Conservation (phyloP, 1,284 basidiomycete species). For the Cryptococcus maquisensis region DNA sequence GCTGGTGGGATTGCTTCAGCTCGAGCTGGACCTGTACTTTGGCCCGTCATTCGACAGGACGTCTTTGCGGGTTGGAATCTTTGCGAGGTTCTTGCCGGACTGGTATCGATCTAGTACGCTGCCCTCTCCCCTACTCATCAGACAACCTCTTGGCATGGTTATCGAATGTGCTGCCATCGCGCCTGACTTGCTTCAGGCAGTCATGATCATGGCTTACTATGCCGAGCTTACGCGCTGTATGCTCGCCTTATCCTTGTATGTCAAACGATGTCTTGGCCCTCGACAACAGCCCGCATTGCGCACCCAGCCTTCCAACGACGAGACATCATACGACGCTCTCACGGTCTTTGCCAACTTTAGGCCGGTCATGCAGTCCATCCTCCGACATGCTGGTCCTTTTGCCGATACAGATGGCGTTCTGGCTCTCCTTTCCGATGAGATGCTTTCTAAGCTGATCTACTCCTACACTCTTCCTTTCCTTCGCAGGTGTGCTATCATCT, state of each 20-base stretch:
- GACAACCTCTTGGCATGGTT: slow-evolving; percentile 81
- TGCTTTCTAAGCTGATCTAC: slow-evolving; percentile 78
- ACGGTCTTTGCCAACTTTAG: slow-evolving; percentile 34
- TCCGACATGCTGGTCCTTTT: slow-evolving; percentile 41
- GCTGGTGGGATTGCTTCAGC: slow-evolving; percentile 60
- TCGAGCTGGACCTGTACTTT: slow-evolving; percentile 46
- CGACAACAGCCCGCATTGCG: slow-evolving; percentile 47
- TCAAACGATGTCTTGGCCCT: slow-evolving; percentile 41
- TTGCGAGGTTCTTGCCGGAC: slow-evolving; percentile 80
- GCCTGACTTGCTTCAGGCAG: slow-evolving; percentile 79
- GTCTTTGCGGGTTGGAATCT: slow-evolving; percentile 70
- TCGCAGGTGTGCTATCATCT: slow-evolving; percentile 82
- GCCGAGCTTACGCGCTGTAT: slow-evolving; percentile 78
- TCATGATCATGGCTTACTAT: slow-evolving; percentile 80
- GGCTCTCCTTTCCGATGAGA: slow-evolving; percentile 38
- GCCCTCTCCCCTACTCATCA: slow-evolving; percentile 72
- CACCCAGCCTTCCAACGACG: slow-evolving; percentile 40
- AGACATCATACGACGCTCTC: slow-evolving; percentile 29
- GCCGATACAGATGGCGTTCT: slow-evolving; percentile 37
- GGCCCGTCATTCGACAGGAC: slow-evolving; percentile 57
- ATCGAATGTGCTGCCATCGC: slow-evolving; percentile 82
- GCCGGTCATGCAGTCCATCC: slow-evolving; percentile 47
- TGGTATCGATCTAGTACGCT: slow-evolving; percentile 73
- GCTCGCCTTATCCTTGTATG: slow-evolving; percentile 60
- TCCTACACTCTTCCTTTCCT: slow-evolving; percentile 89